Base-by-base conservation (phyloP, 805 yeast species). In the Cyberlindnera meyerae region DNA sequence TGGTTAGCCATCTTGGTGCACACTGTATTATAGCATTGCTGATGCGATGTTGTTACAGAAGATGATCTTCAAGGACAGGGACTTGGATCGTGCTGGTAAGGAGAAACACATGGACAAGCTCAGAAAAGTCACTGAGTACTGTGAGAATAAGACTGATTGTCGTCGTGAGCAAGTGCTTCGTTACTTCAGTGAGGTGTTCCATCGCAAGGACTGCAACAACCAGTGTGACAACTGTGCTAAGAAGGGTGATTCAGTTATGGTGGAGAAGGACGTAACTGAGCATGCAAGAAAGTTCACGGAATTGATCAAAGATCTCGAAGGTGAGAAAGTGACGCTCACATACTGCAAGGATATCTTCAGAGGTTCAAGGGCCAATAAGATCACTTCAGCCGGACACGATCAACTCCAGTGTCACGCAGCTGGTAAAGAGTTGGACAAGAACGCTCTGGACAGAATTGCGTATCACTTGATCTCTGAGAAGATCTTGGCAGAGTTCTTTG, bases 141-240 rank as follows among this genome's bases (percentile, higher is more conserved):
- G 97, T 62, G 96, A 89, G 44, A 90, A 93, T 57, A 70, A 72
- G 9, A 79, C 89, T 4, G 97, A 89, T 57, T 93, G 98, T 57
- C 74, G 98, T 37, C 71, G 97, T 44, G 75, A 79, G 49, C 89
- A 88, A 49, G 95, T 93, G 3, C 66, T 93, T 34, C 90, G 85
- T 34, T 93, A 89, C 54, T 93, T 93, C 63, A 85, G 86, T 59
- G 98, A 93, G 55, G 63, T 62, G 6, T 89, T 90, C 54, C 75
- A 84, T 42, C 68, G 82, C 8, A 63, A 58, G 16, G 62, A 70
- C 13, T 93, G 98, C 56, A 58, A 65, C 11, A 74, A 75, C 41
- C 72, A 77, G 44, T 93, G 98, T 66, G 98, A 93, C 61, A 88
- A 88, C 55, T 90, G 98, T 65, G 54, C 58, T 6, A 64, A 71